phyloP scores from a whole-genome alignment of 73 alveolate species.

The Urostyla sp. region DNA sequence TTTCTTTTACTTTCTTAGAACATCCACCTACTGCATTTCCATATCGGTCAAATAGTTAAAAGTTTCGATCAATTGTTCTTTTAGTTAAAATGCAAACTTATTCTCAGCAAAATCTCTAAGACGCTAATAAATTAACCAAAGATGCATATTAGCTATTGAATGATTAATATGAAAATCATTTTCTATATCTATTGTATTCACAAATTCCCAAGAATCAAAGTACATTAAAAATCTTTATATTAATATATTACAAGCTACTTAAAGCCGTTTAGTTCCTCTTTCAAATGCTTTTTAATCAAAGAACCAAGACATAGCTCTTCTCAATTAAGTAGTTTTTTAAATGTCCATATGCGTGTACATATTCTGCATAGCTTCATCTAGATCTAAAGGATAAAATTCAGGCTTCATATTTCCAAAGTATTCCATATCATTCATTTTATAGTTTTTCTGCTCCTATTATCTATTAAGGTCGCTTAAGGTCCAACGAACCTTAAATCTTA shows the following conservation, averaged over 20 bases:
- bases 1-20: constrained; percentile 77
- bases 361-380: constrained; percentile 56
- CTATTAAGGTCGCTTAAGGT: constrained; percentile 78
- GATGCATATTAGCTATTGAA: constrained; percentile 80
- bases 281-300: constrained; percentile 53
- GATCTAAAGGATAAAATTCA: constrained; percentile 58
- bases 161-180: constrained; percentile 88
- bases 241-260: constrained; percentile 39
- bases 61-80: constrained; percentile 61
- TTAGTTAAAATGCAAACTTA: constrained; percentile 61
- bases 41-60: constrained; percentile 57
- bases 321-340: constrained; percentile 28
- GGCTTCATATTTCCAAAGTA: constrained; percentile 76
- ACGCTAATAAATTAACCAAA: constrained; percentile 71
- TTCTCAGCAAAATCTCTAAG: constrained; percentile 65
- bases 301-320: constrained; percentile 63
- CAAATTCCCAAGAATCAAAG: constrained; percentile 79
- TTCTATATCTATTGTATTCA: constrained; percentile 75
- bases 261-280: constrained; percentile 44
- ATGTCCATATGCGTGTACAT: constrained; percentile 58
- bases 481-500: constrained; percentile 81
- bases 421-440: constrained; percentile 75
- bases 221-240: constrained; percentile 62
- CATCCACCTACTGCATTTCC: constrained; percentile 77
- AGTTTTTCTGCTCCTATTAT: constrained; percentile 71